phyloP scores from a whole-genome alignment of 2,329 filamentous ascomycete species.

The Ambrosiella beaveri region DNA sequence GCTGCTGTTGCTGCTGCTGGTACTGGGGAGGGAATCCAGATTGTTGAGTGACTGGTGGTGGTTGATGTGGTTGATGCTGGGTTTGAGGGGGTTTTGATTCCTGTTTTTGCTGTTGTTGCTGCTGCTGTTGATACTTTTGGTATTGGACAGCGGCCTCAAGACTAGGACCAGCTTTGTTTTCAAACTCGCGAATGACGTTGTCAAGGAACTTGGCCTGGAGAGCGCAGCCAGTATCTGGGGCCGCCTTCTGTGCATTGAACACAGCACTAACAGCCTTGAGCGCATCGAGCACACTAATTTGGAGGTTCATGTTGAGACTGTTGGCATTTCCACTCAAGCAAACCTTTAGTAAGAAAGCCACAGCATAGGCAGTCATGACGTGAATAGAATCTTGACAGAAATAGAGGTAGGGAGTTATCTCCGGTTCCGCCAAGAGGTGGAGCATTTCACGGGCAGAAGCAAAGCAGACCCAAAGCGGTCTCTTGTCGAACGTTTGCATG shows the following conservation, averaged over 20 bases:
- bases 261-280: conserved; percentile 14
- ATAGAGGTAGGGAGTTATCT: conserved; percentile 19
- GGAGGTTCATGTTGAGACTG: conserved; percentile 11
- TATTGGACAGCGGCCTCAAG: conserved; percentile 1
- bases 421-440: conserved; percentile 17
- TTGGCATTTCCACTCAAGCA: conserved; percentile 9
- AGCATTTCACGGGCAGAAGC: conserved; percentile 21
- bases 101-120: background rate
- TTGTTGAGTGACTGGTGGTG: background rate
- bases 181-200: conserved; percentile 11
- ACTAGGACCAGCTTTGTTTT: conserved; percentile 6
- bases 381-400: conserved; percentile 26
- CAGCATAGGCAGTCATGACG: conserved; percentile 26
- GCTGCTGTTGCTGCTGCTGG: background rate
- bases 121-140: conserved; percentile 12
- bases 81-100: background rate
- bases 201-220: conserved; percentile 20
- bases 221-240: conserved; percentile 17
- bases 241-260: conserved; percentile 18
- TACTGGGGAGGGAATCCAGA: background rate
- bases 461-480: conserved; percentile 19
- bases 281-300: conserved; percentile 12
- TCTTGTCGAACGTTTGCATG: conserved; percentile 15
- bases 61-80: background rate
- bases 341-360: conserved; percentile 23